Conservation (phyloP, 1,284 basidiomycete species). For the Phellopilus nigrolimitatus region DNA sequence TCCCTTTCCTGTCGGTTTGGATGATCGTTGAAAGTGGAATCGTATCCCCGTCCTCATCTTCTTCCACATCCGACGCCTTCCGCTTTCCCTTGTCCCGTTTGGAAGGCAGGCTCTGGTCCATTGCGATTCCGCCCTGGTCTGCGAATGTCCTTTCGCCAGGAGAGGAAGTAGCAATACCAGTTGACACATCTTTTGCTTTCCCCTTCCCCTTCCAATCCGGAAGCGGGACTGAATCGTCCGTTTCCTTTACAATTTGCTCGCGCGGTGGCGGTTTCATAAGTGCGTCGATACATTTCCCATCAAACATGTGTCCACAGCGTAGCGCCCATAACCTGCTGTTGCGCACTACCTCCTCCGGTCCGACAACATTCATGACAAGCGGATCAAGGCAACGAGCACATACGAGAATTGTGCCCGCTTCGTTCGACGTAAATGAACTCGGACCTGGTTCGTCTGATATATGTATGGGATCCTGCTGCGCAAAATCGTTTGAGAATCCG, state of each 20-base stretch:
- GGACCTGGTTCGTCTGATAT: constrained; percentile 14
- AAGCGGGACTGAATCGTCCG: not conserved
- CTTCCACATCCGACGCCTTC: not conserved
- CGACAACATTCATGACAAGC: constrained; percentile 17
- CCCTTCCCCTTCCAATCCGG: not conserved
- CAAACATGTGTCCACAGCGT: constrained; percentile 70
- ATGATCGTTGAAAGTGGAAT: not conserved
- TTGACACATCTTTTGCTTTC: constrained; percentile 1
- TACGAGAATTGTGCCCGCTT: constrained; percentile 13
- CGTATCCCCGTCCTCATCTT: not conserved
- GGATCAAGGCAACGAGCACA: constrained; percentile 18
- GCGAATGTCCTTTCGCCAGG: not conserved
- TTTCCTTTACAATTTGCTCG: constrained; percentile 12
- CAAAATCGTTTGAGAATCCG: constrained; percentile 65
- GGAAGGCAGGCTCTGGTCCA: not conserved
- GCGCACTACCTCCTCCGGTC: constrained; percentile 14
- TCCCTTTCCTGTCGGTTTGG: not conserved
- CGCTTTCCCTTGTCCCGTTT: constrained; percentile 4
- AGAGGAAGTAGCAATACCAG: constrained; percentile 4
- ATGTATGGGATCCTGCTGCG: constrained; percentile 20
- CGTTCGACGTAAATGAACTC: constrained; percentile 3
- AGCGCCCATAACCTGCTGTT: constrained; percentile 38
- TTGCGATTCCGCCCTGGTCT: not conserved
- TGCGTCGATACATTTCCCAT: constrained; percentile 63
- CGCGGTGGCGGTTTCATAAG: constrained; percentile 42